phyloP scores from a whole-genome alignment of 163 green algal genomes.

The Scenedesmus sp. region DNA sequence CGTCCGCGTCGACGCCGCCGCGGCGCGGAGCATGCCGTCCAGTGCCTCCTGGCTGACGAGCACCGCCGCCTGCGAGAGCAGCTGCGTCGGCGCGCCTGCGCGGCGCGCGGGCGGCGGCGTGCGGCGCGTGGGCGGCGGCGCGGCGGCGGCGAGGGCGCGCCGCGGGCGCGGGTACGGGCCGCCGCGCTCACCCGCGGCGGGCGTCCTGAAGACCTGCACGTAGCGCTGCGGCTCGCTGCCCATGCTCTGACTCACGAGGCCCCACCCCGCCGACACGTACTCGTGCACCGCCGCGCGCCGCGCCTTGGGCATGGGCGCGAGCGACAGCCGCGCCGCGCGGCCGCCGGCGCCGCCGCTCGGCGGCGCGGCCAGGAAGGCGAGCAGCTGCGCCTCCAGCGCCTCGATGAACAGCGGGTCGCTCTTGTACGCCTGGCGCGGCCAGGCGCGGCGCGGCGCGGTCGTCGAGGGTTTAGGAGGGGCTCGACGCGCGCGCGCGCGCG shows the following conservation, averaged over 20 bases:
- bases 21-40: background rate
- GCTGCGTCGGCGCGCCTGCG: constrained; percentile 41
- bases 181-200: constrained; percentile 12
- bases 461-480: too few species aligned
- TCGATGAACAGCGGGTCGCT: constrained; percentile 38
- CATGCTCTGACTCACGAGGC: constrained; percentile 32
- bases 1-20: background rate
- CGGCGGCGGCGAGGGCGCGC: too few species aligned
- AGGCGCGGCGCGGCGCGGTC: constrained; percentile 35
- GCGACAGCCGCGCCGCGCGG: background rate
- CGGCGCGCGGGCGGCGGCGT: too few species aligned
- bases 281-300: constrained; percentile 48
- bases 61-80: constrained; percentile 33
- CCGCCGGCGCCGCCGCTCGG: constrained; percentile 4
- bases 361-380: constrained; percentile 31
- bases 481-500: too few species aligned
- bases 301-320: constrained; percentile 43
- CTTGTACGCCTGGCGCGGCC: constrained; percentile 52
- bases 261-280: constrained; percentile 43
- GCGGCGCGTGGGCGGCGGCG: too few species aligned
- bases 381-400: constrained; percentile 44
- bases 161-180: too few species aligned
- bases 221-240: constrained; percentile 34
- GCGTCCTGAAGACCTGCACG: constrained; percentile 37
- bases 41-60: constrained; percentile 22